Conservation (phyloP, 306 rosid species). For the Dryas alaskensis region DNA sequence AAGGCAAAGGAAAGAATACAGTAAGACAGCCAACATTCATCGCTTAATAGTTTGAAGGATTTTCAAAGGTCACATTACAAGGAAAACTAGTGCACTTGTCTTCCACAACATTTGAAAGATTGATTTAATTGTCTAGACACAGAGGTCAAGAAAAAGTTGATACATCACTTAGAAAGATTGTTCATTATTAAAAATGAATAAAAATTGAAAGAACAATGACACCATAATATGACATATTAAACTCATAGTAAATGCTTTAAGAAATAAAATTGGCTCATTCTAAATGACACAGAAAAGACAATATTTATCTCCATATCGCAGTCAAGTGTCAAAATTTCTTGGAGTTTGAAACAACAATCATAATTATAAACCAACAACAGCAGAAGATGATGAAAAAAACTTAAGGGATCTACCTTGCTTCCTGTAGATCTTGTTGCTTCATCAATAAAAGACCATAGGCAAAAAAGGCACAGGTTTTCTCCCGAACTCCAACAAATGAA, state of each 20-base stretch:
- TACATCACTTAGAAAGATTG: neutral
- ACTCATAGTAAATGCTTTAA: neutral
- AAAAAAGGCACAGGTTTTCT: conserved; percentile 87
- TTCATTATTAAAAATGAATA: neutral
- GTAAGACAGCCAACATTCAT: neutral
- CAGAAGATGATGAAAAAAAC: conserved; percentile 9
- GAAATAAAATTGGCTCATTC: neutral
- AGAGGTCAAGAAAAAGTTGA: neutral
- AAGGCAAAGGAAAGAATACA: neutral
- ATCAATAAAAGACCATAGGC: conserved; percentile 89
- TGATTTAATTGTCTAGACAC: conserved; percentile 8
- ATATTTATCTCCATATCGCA: neutral
- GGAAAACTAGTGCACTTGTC: neutral
- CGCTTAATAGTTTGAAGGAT: neutral
- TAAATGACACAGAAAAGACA: neutral
- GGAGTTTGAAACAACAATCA: neutral
- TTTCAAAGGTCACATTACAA: too few species aligned
- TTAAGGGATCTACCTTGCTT: conserved; percentile 66
- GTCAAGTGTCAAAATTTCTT: conserved; percentile 6
- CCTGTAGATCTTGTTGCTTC: conserved; percentile 95
- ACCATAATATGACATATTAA: neutral
- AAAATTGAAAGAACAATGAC: neutral
- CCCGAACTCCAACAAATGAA: conserved; percentile 97
- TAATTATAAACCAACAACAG: neutral
- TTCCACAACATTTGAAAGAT: conserved; percentile 9